Evolutionary conservation across 768 basidiomycete species (phyloP), one percentile per base, ranked within the genome.

Genomic region (Steccherinum ochraceum): DNA sequence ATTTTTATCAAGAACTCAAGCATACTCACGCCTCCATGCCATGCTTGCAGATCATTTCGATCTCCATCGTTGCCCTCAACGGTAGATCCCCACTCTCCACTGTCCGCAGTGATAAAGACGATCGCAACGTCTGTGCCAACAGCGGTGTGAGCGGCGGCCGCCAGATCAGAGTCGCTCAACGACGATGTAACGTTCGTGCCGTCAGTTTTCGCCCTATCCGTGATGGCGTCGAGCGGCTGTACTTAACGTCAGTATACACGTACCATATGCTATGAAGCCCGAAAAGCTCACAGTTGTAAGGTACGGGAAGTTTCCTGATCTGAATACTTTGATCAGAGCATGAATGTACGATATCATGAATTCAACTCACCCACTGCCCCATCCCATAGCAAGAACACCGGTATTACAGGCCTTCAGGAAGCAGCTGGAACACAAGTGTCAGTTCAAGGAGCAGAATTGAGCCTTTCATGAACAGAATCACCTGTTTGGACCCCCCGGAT

Each of bases 371-470:
- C 57, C 66, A 12, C 58, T 58, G 2, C 71, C 72, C 72, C 72
- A 75, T 63, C 82, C 83, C 73, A 82, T 75, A 0, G 75, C 83
- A 2, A 87, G 70, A 19, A 82, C 78, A 12, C 83, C 81, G 51
- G 73, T 72, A 49, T 80, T 67, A 7, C 81, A 77, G 19, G 75
- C 74, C 21, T 80, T 73, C 19, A 18, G n/a, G 11, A 43, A 43
- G 18, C 41, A 43, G 21, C 12, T 27, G 39, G 23, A 35, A 21
- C 19, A 23, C 13, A 30, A 45, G 12, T 3, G n/a, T 23, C 7
- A 26, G 40, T 24, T 35, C 30, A 16, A 35, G 7, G 16, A 35
- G 16, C 30, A 35, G 7, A 35, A 7, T 1, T n/a, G 5, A 19
- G 10, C 7, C 7, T 18, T 5, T 13, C 4, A 23, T 45, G n/a